Conservation (phyloP, 805 yeast genomes). For the Clavispora vitiphila region DNA sequence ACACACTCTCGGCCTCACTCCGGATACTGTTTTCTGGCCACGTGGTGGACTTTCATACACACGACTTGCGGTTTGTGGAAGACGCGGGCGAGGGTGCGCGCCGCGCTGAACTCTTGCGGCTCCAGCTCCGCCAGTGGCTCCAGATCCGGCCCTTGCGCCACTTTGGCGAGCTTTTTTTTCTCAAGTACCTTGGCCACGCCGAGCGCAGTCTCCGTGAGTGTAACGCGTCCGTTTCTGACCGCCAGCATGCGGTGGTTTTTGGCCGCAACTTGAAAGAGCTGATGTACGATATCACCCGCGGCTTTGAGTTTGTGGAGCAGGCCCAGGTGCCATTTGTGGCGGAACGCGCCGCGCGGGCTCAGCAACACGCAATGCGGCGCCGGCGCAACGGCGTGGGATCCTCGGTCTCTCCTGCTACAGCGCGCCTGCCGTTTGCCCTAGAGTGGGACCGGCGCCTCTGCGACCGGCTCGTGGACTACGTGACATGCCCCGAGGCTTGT, state of each 20-base stretch:
- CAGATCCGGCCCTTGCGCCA: conserved; percentile 30
- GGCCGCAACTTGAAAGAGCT: conserved; percentile 15
- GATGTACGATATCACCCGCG: conserved; percentile 18
- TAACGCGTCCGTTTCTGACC: not conserved
- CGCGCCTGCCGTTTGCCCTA: conserved; percentile 16
- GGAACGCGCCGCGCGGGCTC: conserved; percentile 2
- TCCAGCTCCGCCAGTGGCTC: conserved; percentile 36
- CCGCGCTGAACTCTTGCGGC: conserved; percentile 6
- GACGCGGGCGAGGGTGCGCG: not conserved
- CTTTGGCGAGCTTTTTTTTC: conserved; percentile 19
- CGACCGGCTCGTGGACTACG: conserved; percentile 19
- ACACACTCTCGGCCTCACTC: not conserved
- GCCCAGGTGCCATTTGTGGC: conserved; percentile 10
- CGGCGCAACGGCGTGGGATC: conserved; percentile 3
- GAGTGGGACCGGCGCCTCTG: conserved; percentile 30
- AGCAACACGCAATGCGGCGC: not conserved
- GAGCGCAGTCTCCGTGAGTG: conserved; percentile 4
- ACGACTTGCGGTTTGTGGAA: conserved; percentile 28
- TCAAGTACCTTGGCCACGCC: conserved; percentile 10
- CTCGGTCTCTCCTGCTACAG: conserved; percentile 1
- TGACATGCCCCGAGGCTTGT: conserved; percentile 23
- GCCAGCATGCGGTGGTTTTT: not conserved
- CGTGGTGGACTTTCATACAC: conserved; percentile 30
- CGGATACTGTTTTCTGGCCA: conserved; percentile 20
- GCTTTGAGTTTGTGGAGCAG: conserved; percentile 12